Evolutionary conservation across 306 rosid species (phyloP).

Genomic region (Argentina anserina): DNA sequence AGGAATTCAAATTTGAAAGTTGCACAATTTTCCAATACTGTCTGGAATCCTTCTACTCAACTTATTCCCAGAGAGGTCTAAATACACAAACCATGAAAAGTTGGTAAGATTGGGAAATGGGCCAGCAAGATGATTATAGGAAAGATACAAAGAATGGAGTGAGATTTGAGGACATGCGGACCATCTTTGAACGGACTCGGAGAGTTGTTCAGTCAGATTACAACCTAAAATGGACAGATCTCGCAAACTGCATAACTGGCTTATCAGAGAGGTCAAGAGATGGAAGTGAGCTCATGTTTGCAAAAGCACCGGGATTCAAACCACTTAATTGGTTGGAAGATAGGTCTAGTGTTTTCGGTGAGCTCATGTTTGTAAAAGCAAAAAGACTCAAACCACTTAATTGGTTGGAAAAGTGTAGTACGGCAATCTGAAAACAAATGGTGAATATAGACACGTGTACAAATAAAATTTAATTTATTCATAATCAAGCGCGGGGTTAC

Average conservation of each 20-base stretch:
- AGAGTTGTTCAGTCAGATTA: neutral
- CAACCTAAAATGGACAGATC: neutral
- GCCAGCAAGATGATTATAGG: neutral
- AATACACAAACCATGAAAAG: fast-evolving
- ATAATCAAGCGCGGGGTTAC: too few species aligned
- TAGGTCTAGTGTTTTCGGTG: too few species aligned
- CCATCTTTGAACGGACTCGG: neutral
- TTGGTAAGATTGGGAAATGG: neutral
- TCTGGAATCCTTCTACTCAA: neutral
- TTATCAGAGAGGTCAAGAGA: neutral
- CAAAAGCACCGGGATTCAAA: neutral
- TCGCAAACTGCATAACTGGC: neutral
- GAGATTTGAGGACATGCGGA: neutral
- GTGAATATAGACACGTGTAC: too few species aligned
- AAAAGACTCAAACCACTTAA: too few species aligned
- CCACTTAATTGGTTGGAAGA: neutral
- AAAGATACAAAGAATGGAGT: neutral
- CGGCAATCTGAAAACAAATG: too few species aligned
- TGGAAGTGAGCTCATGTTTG: neutral
- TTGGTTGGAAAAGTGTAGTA: too few species aligned
- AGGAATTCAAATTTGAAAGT: fast-evolving
- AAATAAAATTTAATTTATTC: too few species aligned
- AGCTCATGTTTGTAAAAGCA: too few species aligned
- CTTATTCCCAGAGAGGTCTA: neutral
- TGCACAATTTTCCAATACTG: neutral